Percentiles rank a stretch among this genome's conserved stretches.
Evolutionary conservation across 352 stramenopile species (phyloP).

Genomic region (Phytophthora idaei): DNA sequence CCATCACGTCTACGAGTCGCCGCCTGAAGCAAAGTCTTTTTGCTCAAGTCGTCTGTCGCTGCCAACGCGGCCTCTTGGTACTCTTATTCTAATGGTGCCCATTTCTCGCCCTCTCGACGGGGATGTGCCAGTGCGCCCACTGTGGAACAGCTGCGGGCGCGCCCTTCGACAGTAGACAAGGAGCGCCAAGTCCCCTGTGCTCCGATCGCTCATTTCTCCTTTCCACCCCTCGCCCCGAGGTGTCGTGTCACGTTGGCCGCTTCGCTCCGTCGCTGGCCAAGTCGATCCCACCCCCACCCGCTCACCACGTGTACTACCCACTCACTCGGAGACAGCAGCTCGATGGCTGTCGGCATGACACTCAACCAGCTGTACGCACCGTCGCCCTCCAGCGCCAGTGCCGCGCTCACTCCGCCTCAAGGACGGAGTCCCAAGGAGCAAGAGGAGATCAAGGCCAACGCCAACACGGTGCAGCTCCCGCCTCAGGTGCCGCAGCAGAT

Average conservation of each 20-base stretch:
- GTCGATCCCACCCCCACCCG: conserved; percentile 15
- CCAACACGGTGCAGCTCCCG: conserved; percentile 1
- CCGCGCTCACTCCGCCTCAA: conserved; percentile 27
- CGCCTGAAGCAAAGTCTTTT: too few relatives aligned
- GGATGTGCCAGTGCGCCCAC: conserved; percentile 11
- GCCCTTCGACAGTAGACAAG: conserved; percentile 17
- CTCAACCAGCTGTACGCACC: conserved; percentile 76
- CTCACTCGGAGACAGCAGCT: conserved; percentile 2
- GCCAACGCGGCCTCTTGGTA: not conserved
- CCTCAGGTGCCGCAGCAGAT: conserved; percentile 18
- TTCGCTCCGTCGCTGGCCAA: conserved; percentile 23
- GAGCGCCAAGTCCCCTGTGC: conserved; percentile 3
- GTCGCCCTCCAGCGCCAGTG: conserved; percentile 26
- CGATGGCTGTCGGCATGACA: conserved; percentile 72
- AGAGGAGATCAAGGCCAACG: conserved; percentile 21
- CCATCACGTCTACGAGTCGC: not conserved
- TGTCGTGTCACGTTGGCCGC: conserved; percentile 26
- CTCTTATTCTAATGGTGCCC: conserved; percentile 5
- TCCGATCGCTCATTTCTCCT: conserved; percentile 30
- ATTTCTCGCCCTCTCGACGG: conserved; percentile 3
- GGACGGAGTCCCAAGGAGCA: conserved; percentile 31
- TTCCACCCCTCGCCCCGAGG: conserved; percentile 20
- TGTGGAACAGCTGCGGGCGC: conserved; percentile 14
- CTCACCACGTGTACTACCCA: conserved; percentile 15
- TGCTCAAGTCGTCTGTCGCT: too few relatives aligned